phyloP scores from a whole-genome alignment of 495 filamentous ascomycete species.

The Penicillium bialowiezense region DNA sequence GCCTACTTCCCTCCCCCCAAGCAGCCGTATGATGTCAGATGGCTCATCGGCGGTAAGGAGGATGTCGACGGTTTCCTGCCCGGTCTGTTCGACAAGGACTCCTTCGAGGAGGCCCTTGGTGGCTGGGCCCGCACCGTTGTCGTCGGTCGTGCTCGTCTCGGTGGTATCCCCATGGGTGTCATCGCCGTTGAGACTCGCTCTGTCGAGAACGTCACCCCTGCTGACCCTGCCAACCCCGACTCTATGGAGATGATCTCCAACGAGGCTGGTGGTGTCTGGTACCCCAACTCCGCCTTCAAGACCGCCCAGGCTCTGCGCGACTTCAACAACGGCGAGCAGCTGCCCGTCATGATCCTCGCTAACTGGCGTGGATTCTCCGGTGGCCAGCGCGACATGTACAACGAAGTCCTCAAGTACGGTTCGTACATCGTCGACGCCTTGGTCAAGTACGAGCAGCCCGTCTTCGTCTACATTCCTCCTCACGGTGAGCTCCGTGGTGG shows the following conservation, averaged over 20 bases:
- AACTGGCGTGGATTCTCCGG: slow-evolving; percentile 99
- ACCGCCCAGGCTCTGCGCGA: slow-evolving; percentile 97
- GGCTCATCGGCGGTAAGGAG: slow-evolving; percentile 87
- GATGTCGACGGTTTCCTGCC: slow-evolving; percentile 83
- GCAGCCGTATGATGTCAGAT: slow-evolving; percentile 89
- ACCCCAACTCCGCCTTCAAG: slow-evolving; percentile 99
- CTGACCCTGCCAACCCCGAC: slow-evolving; percentile 98
- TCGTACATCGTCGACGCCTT: slow-evolving; percentile 98
- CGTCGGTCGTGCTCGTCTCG: slow-evolving; percentile 92
- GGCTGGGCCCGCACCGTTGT: slow-evolving; percentile 97
- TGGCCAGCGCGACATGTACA: slow-evolving; percentile 99
- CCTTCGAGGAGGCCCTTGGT: slow-evolving; percentile 93
- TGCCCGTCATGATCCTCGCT: slow-evolving; percentile 97
- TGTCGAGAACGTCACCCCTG: slow-evolving; percentile 94
- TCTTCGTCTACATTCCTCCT: slow-evolving; percentile 98
- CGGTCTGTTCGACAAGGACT: slow-evolving; percentile 93
- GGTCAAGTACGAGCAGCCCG: slow-evolving; percentile 96
- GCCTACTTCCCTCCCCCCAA: slow-evolving; percentile 80
- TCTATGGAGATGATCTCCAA: slow-evolving; percentile 90
- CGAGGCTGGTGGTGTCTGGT: slow-evolving; percentile 98
- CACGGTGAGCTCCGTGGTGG: slow-evolving; percentile 96
- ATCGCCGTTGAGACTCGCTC: slow-evolving; percentile 95
- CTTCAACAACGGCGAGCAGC: slow-evolving; percentile 98
- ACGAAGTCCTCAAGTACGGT: slow-evolving; percentile 98
- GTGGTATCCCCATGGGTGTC: slow-evolving; percentile 97